Evolutionary conservation across 208 protist species (phyloP), one percentile per base, ranked within the genome.

Genomic region (Herpetomonas samuelpessoai): DNA sequence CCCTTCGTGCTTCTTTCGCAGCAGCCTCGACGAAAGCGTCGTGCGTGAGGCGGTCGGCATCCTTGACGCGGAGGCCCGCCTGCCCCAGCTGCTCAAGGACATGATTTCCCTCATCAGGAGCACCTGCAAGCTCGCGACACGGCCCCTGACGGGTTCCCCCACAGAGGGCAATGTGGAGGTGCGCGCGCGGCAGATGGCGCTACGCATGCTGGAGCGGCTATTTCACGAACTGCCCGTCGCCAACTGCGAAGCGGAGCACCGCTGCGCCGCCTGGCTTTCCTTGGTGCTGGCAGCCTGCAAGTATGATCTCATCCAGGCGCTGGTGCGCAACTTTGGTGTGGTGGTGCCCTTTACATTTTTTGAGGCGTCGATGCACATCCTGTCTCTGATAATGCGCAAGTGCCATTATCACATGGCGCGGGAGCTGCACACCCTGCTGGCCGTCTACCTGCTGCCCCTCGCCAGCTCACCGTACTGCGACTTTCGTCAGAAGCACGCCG

Each of bases 401-500:
- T 61, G 68, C 59, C 86, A 95, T 62, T 85, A 89, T 60, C 67
- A 82, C 66, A 56, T 95, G 27, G 69, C 76, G 2, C 57, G 71
- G 1, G 86, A 93, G 62, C 70, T 95, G 60, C 79, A 93, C 60
- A 58, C 81, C 7, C 47, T 91, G 21, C 71, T 92, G 16, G 69
- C 71, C 0, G 69, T 77, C 19, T 83, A 91, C 56, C 30, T 95
- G 28, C 62, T 93, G 24, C 89, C 89, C 7, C 58, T 93, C 44
- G 65, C 74, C 47, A 41, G 38, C 26, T 91, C 81, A 24, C 72
- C 62, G 27, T 83, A 80, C 63, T 75, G 76, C 1, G 71, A 52
- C 41, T 92, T 93, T 57, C 71, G 80, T 3, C 89, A 93, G 66
- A 93, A 91, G 69, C 77, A 82, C 54, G 75, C 78, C n/a, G 81